These are phyloP conservation scores for Apiotrichum laibachii DNA, from an alignment of 1,284 basidiomycete genomes.

Conservation along the genomic window DNA sequence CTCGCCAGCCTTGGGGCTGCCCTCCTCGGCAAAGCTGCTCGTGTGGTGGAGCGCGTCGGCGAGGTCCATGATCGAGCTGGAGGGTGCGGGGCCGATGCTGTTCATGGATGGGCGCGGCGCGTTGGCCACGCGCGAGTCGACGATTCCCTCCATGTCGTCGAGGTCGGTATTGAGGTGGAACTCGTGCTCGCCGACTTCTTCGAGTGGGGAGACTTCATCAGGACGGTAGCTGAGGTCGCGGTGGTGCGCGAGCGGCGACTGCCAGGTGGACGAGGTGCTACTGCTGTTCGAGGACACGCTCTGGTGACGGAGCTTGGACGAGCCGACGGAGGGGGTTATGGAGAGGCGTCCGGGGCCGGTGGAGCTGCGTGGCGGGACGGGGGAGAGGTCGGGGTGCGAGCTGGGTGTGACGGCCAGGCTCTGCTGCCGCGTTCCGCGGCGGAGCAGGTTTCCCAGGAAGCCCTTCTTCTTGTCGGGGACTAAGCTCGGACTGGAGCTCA, in stretches of 20 bases:
- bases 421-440: slow-evolving; percentile 31
- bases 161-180: slow-evolving; percentile 72
- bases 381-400: slow-evolving; percentile 23
- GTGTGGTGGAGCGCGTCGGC: slow-evolving; percentile 33
- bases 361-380: slow-evolving; percentile 3
- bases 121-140: slow-evolving; percentile 57
- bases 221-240: neutral
- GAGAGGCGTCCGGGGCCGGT: neutral
- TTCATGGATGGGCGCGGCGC: slow-evolving; percentile 12
- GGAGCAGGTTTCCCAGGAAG: slow-evolving; percentile 38
- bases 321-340: neutral
- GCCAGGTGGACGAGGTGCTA: slow-evolving; percentile 20
- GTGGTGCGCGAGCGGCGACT: neutral
- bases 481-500: slow-evolving; percentile 13
- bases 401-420: slow-evolving; percentile 18
- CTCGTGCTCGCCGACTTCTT: slow-evolving; percentile 17
- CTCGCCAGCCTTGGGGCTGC: neutral
- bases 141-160: slow-evolving; percentile 77
- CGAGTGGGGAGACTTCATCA: neutral
- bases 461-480: slow-evolving; percentile 38
- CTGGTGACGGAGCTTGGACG: neutral
- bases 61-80: slow-evolving; percentile 19
- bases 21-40: slow-evolving; percentile 23
- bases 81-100: neutral
- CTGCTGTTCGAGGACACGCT: slow-evolving; percentile 3